Evolutionary conservation across 805 yeast species (phyloP).

Genomic region (Yamadazyma philogaea): DNA sequence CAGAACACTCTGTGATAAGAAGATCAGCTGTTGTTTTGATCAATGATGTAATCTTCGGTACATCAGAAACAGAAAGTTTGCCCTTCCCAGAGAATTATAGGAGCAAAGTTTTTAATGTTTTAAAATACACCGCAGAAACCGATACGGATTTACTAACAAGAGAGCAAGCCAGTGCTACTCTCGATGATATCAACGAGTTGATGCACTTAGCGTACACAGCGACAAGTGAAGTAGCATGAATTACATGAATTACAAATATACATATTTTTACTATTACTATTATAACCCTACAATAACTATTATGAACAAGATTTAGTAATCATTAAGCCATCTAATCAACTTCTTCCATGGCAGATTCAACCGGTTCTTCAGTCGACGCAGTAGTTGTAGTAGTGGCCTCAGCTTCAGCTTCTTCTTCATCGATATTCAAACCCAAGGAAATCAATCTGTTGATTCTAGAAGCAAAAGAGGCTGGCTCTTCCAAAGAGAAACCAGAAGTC

Average conservation of each 20-base stretch:
- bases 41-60: constrained; percentile 53
- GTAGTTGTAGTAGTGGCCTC: constrained; percentile 49
- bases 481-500: constrained; percentile 98
- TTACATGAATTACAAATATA: background rate
- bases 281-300: constrained; percentile 10
- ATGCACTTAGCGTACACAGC: constrained; percentile 15
- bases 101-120: constrained; percentile 34
- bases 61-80: constrained; percentile 44
- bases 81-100: constrained; percentile 51
- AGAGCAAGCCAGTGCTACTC: constrained; percentile 48
- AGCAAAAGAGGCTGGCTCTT: constrained; percentile 97
- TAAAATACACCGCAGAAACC: constrained; percentile 44
- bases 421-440: constrained; percentile 96
- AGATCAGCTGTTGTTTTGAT: constrained; percentile 72
- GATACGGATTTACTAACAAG: constrained; percentile 58
- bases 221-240: constrained; percentile 1
- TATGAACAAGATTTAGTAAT: constrained; percentile 8
- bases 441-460: constrained; percentile 97
- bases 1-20: constrained; percentile 56
- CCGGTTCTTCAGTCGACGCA: constrained; percentile 58
- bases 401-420: constrained; percentile 66
- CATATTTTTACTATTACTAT: constrained; percentile 1
- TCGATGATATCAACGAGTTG: constrained; percentile 32
- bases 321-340: constrained; percentile 62
- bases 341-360: constrained; percentile 98